Evolutionary conservation across 2,329 filamentous ascomycete genomes (phyloP), one percentile per base, ranked within the genome.

Genomic region (Huntiella abstrusa): DNA sequence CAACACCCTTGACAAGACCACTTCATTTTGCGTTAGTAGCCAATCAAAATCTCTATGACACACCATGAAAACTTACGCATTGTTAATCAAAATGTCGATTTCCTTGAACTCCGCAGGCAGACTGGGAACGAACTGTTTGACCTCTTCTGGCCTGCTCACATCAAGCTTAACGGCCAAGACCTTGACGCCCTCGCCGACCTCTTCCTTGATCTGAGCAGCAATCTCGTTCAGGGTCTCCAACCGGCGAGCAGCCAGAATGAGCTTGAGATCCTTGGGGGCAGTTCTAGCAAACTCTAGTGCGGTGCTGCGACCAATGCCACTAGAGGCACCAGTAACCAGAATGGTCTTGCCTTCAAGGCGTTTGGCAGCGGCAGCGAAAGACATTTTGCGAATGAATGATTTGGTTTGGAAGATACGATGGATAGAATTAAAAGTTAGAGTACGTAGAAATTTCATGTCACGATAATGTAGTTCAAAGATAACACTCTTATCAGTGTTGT

Each of bases 261-360:
- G 70, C 59, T 82, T 85, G 53, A 96, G 69, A 59, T 81, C 73
- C 47, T 77, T 71, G 5, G 85, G 85, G 16, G 81, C 73, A 2
- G 87, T 88, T 48, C 84, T 77, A 19, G 91, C 91, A 58, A 96
- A 98, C 62, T 96, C 91, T 53, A 91, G 67, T n/a, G 88, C 91
- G 13, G 74, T 80, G 55, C 73, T 75, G 47, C 72, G 75, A 17
- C 91, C 91, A 62, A 98, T 96, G 51, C 91, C 91, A 15, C 85
- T 92, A 3, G 82, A 91, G 32, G 91, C 91, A 48, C 91, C 91
- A 4, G 91, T 96, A 52, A 98, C 74, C 48, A 96, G 64, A 49
- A 96, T 69, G 4, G 86, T 96, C 68, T 96, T 96, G 72, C 86
- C 86, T 57, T 81, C 73, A 51, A 98, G 83, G 66, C 88, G 86